Percentiles rank a stretch among this genome's conserved stretches.
phyloP scores from a whole-genome alignment of 345 rosid species.

The Eucalyptus albens region DNA sequence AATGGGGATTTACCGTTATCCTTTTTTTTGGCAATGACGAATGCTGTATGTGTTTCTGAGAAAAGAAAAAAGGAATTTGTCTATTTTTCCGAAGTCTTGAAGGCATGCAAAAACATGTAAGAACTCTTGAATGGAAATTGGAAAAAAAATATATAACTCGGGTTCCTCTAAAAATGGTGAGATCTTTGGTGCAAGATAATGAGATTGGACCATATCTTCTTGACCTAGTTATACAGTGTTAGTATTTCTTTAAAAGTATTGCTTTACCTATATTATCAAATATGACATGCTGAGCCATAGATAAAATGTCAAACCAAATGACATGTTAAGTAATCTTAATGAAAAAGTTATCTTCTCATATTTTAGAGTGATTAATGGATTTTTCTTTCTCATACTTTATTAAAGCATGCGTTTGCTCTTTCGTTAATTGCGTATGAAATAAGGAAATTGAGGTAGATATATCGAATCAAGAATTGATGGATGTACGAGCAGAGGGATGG shows the following conservation, averaged over 20 bases:
- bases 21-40: not conserved
- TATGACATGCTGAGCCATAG: too few relatives aligned
- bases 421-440: not conserved
- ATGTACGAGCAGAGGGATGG: not conserved
- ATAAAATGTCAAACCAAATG: not conserved
- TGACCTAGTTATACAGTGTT: not conserved
- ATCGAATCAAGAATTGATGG: not conserved
- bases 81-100: rapidly evolving
- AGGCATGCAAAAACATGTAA: not conserved
- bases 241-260: not conserved
- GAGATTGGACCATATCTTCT: not conserved
- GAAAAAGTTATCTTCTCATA: not conserved
- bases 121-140: not conserved
- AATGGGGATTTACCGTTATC: not conserved
- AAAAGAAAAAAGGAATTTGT: not conserved
- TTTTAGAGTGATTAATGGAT: not conserved
- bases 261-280: not conserved
- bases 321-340: not conserved
- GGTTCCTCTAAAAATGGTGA: not conserved
- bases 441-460: not conserved
- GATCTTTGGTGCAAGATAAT: not conserved
- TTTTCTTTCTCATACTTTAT: not conserved
- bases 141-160: rapidly evolving
- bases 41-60: not conserved
- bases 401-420: not conserved